phyloP scores from a whole-genome alignment of 2,329 filamentous ascomycete species.

The Fusarium sterilihyphosum region DNA sequence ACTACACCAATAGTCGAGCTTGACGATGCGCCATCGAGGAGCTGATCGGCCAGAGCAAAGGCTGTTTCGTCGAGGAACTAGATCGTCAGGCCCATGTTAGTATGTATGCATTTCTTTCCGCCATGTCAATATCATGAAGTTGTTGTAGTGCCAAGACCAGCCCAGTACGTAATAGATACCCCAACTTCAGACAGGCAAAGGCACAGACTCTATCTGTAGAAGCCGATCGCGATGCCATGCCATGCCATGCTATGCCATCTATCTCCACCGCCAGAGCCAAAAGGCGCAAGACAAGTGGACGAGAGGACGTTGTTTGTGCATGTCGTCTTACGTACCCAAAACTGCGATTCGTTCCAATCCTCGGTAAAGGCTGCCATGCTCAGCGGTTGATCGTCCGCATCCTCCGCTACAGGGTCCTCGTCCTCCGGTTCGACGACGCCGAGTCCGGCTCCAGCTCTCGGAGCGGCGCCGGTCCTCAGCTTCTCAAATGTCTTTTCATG shows the following conservation, averaged over 20 bases:
- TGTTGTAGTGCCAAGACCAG: slow-evolving; percentile 22
- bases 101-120: neutral
- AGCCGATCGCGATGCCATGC: slow-evolving; percentile 35
- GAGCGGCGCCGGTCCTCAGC: slow-evolving; percentile 50
- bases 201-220: slow-evolving; percentile 9
- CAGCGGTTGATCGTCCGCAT: slow-evolving; percentile 56
- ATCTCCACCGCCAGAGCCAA: slow-evolving; percentile 27
- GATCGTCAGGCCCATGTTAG: slow-evolving; percentile 12
- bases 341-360: slow-evolving; percentile 86
- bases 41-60: slow-evolving; percentile 67
- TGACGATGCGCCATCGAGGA: slow-evolving; percentile 69
- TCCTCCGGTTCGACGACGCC: slow-evolving; percentile 52
- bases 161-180: slow-evolving; percentile 39
- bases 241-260: slow-evolving; percentile 34
- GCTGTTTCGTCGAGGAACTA: slow-evolving; percentile 81
- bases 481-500: slow-evolving; percentile 73
- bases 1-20: slow-evolving; percentile 73
- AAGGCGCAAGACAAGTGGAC: slow-evolving; percentile 13
- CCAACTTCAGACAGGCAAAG: slow-evolving; percentile 7
- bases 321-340: slow-evolving; percentile 69
- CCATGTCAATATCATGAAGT: slow-evolving; percentile 35
- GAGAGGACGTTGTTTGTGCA: neutral
- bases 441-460: slow-evolving; percentile 25
- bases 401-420: slow-evolving; percentile 48
- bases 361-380: slow-evolving; percentile 79